These are phyloP conservation scores for Penicillium riverlandense DNA, from an alignment of 495 filamentous ascomycete genomes.

Conservation along the genomic window DNA sequence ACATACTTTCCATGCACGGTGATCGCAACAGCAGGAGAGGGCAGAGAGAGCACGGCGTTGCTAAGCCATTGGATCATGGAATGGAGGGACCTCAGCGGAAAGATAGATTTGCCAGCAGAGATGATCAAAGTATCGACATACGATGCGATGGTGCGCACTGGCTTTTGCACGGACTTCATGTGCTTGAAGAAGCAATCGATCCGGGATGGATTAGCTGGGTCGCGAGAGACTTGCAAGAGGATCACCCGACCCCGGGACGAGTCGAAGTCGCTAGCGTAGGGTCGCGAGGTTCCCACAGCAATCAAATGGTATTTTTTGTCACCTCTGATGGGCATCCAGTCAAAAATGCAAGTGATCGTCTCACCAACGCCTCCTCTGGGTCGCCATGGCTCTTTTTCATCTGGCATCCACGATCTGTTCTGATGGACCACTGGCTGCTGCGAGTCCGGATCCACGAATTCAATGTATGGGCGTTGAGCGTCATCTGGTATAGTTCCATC, in stretches of 20 bases:
- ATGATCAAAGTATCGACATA: conserved; percentile 34
- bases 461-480: conserved; percentile 26
- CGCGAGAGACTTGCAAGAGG: conserved; percentile 26
- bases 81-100: conserved; percentile 28
- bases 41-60: conserved; percentile 22
- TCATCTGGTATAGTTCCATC: conserved; percentile 12
- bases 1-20: conserved; percentile 30
- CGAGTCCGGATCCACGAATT: conserved; percentile 35
- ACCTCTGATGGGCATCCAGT: conserved; percentile 38
- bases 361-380: conserved; percentile 35
- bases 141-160: conserved; percentile 37
- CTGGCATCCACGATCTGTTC: not conserved
- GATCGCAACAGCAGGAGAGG: conserved; percentile 38
- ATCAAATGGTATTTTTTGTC: conserved; percentile 41
- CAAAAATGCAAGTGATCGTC: conserved; percentile 40
- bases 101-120: conserved; percentile 27
- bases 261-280: conserved; percentile 6
- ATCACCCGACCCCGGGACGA: conserved; percentile 26
- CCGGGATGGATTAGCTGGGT: conserved; percentile 14
- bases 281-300: conserved; percentile 34
- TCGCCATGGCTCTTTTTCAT: conserved; percentile 17
- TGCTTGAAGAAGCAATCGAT: conserved; percentile 32
- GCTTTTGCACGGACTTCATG: conserved; percentile 24
- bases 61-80: conserved; percentile 23
- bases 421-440: conserved; percentile 16